phyloP scores from a whole-genome alignment of 495 filamentous ascomycete genomes.

The Aspergillus kassunensis region DNA sequence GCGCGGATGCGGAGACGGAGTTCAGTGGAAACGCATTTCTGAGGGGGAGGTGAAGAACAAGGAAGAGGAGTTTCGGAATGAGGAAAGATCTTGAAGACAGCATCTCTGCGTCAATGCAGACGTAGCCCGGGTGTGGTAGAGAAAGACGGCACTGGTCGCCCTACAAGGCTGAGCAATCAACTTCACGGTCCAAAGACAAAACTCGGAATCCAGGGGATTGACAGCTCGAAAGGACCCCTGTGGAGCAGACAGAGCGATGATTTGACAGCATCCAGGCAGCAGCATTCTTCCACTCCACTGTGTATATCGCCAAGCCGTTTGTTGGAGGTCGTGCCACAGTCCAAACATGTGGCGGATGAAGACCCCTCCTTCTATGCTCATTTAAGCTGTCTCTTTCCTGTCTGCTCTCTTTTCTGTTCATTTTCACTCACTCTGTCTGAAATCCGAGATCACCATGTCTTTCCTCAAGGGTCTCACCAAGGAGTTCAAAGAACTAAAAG shows the following conservation, averaged over 20 bases:
- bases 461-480: not conserved
- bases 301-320: not conserved
- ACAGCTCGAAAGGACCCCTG: too few species aligned
- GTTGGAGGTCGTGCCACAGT: slow-evolving; percentile 1
- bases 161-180: not conserved
- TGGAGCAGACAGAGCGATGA: too few species aligned
- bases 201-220: too few species aligned
- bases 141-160: not conserved
- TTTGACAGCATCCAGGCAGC: not conserved
- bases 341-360: not conserved
- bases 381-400: too few species aligned
- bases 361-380: not conserved
- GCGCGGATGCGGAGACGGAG: not conserved
- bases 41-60: not conserved
- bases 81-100: not conserved
- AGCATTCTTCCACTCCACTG: not conserved
- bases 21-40: not conserved
- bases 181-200: too few species aligned
- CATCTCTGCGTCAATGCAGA: not conserved
- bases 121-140: not conserved
- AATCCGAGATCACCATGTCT: not conserved
- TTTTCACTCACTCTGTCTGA: not conserved
- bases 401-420: not conserved
- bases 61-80: not conserved
- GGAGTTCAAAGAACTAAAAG: slow-evolving; percentile 7